Conservation (phyloP, 495 filamentous ascomycete genomes). For the Penicillium arizonense region DNA sequence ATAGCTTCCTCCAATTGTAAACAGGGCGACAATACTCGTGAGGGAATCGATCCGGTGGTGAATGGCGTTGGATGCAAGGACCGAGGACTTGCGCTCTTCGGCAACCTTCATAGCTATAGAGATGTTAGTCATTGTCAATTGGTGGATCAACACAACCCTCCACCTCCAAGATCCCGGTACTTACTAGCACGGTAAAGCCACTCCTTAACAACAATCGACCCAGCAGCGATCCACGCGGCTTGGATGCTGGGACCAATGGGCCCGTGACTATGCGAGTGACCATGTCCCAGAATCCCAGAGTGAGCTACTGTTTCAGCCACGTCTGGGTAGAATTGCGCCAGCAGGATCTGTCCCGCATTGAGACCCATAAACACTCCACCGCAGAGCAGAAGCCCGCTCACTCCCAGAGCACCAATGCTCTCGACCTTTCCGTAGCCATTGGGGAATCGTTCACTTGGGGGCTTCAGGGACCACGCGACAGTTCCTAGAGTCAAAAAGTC, state of each 20-base stretch:
- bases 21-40: constrained; percentile 86
- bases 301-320: constrained; percentile 62
- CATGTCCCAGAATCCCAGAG: constrained; percentile 44
- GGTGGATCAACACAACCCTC: neutral
- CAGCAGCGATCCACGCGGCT: constrained; percentile 92
- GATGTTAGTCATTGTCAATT: constrained; percentile 8
- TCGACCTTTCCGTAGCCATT: constrained; percentile 96
- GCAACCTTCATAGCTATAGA: constrained; percentile 88
- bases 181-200: constrained; percentile 95
- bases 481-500: constrained; percentile 92
- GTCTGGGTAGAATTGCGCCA: constrained; percentile 78
- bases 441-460: constrained; percentile 79
- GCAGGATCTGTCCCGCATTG: constrained; percentile 70
- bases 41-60: constrained; percentile 96
- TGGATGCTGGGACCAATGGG: constrained; percentile 76
- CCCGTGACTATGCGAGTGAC: constrained; percentile 63
- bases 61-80: constrained; percentile 93
- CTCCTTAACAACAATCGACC: constrained; percentile 88
- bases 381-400: constrained; percentile 81
- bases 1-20: constrained; percentile 87
- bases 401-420: constrained; percentile 87
- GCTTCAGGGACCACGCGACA: constrained; percentile 83
- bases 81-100: constrained; percentile 88
- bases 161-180: constrained; percentile 28
- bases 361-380: constrained; percentile 91